Evolutionary conservation across 2,329 filamentous ascomycete genomes (phyloP).

Genomic region (Dactylonectria estremocensis): DNA sequence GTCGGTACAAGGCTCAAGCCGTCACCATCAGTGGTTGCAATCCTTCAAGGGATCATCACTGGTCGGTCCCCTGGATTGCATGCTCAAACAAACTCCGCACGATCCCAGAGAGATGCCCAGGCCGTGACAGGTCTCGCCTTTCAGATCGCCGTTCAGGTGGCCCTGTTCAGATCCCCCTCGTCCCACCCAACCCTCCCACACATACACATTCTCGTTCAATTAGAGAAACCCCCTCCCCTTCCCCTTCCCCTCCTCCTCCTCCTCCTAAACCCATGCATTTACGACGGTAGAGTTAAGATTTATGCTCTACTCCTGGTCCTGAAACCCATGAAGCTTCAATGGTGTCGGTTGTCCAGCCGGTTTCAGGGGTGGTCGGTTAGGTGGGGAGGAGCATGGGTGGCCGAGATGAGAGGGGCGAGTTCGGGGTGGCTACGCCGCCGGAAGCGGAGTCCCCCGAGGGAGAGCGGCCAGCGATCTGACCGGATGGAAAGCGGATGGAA

Average conservation of each 20-base stretch:
- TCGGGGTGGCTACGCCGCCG: background rate
- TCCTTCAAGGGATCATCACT: slow-evolving; percentile 6
- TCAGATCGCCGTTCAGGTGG: slow-evolving; percentile 11
- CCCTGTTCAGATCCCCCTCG: slow-evolving; percentile 1
- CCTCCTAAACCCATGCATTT: slow-evolving; percentile 15
- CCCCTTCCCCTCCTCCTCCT: too few relatives aligned
- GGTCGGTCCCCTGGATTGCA: slow-evolving; percentile 3
- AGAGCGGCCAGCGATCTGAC: background rate
- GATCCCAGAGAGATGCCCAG: background rate
- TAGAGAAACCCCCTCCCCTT: background rate
- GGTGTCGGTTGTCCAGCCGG: slow-evolving; percentile 17
- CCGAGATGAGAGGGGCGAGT: slow-evolving; percentile 20
- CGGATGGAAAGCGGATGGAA: background rate
- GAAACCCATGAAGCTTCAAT: slow-evolving; percentile 13
- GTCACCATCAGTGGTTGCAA: slow-evolving; percentile 13
- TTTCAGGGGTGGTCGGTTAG: slow-evolving; percentile 14
- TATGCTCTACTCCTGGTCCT: slow-evolving; percentile 14
- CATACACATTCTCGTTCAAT: slow-evolving; percentile 3
- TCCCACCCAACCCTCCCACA: background rate
- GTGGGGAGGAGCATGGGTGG: slow-evolving; percentile 5
- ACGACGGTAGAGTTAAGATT: background rate
- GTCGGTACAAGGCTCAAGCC: background rate
- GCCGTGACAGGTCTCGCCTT: background rate
- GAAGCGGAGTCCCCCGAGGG: background rate
- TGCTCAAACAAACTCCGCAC: slow-evolving; percentile 4